Evolutionary conservation across 2,329 filamentous ascomycete species (phyloP).

Genomic region (Colletotrichum ledebouriae): DNA sequence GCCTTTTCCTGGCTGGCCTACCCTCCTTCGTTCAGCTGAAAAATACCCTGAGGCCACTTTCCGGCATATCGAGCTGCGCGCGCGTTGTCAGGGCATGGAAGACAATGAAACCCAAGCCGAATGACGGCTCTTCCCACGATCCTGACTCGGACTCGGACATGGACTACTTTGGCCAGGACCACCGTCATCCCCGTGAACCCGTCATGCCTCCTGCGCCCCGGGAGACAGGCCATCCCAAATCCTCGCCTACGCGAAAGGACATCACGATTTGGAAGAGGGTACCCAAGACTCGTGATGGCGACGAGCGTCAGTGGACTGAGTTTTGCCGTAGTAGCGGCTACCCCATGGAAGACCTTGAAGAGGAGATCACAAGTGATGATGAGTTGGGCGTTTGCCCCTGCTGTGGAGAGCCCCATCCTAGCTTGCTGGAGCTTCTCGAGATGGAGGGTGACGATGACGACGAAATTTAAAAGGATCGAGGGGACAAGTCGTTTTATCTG

Average conservation of each 20-base stretch:
- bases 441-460: constrained; percentile 41
- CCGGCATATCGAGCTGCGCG: constrained; percentile 55
- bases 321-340: constrained; percentile 59
- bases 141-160: constrained; percentile 45
- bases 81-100: constrained; percentile 63
- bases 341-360: constrained; percentile 41
- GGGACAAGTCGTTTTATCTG: neutral
- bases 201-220: constrained; percentile 56
- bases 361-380: constrained; percentile 52
- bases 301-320: constrained; percentile 62
- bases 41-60: constrained; percentile 56
- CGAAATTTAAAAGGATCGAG: neutral
- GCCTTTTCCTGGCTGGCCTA: constrained; percentile 62
- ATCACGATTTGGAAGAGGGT: constrained; percentile 66
- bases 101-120: constrained; percentile 45
- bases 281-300: constrained; percentile 55
- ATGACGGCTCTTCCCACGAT: constrained; percentile 45
- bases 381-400: constrained; percentile 53
- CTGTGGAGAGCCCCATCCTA: constrained; percentile 56
- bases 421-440: constrained; percentile 51
- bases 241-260: constrained; percentile 52
- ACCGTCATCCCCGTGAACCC: constrained; percentile 50
- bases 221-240: constrained; percentile 59
- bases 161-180: constrained; percentile 45
- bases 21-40: constrained; percentile 59